phyloP scores from a whole-genome alignment of 495 filamentous ascomycete genomes.

The Penicillium mononematosum region DNA sequence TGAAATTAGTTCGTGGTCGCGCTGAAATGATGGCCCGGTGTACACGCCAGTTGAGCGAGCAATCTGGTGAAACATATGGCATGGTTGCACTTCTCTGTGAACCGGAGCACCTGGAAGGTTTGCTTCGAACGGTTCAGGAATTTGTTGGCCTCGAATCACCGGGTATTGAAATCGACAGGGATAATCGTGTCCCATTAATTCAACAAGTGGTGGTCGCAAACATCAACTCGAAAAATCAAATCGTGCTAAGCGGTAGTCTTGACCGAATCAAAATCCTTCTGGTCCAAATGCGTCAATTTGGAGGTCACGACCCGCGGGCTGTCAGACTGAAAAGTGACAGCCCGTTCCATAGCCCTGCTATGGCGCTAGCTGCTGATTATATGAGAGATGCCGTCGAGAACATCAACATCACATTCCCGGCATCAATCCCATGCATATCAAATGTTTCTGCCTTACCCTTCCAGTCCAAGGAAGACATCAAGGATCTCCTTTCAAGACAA shows the following conservation, averaged over 20 bases:
- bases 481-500: constrained; percentile 70
- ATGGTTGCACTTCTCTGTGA: constrained; percentile 95
- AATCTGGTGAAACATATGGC: constrained; percentile 71
- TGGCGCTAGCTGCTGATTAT: constrained; percentile 76
- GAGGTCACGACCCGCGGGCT: constrained; percentile 87
- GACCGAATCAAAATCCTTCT: constrained; percentile 81
- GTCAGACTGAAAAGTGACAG: constrained; percentile 85
- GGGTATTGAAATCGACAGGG: constrained; percentile 59
- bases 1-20: constrained; percentile 72
- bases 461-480: constrained; percentile 65
- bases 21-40: constrained; percentile 84
- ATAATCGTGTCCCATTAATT: constrained; percentile 64
- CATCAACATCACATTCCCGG: constrained; percentile 69
- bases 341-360: constrained; percentile 90
- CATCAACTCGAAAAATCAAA: constrained; percentile 93
- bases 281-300: constrained; percentile 85
- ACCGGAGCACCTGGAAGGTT: constrained; percentile 60
- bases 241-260: constrained; percentile 88
- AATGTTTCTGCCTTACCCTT: constrained; percentile 86
- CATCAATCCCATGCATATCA: constrained; percentile 70
- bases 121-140: constrained; percentile 73
- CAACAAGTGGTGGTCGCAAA: constrained; percentile 91
- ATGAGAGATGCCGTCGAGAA: constrained; percentile 64
- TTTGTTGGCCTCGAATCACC: constrained; percentile 67
- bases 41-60: constrained; percentile 58